Conservation (phyloP, 2,329 filamentous ascomycete genomes). For the Aureobasidium sp. region DNA sequence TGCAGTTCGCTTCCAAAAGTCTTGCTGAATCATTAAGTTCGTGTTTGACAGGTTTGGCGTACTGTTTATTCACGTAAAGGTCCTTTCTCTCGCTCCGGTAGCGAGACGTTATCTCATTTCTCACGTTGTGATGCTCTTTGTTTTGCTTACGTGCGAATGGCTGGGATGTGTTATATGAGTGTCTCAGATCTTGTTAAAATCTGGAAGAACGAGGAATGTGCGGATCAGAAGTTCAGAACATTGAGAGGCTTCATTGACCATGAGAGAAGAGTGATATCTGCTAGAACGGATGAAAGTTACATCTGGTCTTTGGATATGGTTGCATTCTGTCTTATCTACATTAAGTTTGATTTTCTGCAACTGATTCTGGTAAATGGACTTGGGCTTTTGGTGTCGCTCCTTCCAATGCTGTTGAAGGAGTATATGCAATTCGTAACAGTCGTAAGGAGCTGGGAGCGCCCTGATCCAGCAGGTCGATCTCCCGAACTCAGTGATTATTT, state of each 20-base stretch:
- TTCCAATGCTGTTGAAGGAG: background rate
- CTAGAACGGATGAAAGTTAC: no score
- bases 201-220: background rate
- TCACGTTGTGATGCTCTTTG: no score
- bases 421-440: slow-evolving; percentile 15
- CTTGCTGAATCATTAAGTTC: no score
- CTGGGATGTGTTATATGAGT: background rate
- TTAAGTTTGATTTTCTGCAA: background rate
- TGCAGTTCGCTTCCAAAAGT: no score
- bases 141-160: background rate
- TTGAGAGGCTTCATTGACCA: no score
- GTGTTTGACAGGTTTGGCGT: background rate
- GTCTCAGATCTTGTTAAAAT: background rate
- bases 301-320: background rate
- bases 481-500: background rate
- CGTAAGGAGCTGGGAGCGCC: background rate
- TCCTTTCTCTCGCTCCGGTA: background rate
- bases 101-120: background rate
- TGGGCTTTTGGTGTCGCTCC: background rate
- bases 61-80: background rate
- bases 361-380: background rate
- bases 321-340: slow-evolving; percentile 6
- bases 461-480: slow-evolving; percentile 4
- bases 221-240: no score
- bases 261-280: no score